Evolutionary conservation across 352 stramenopile species (phyloP), one percentile per base, ranked within the genome.

Genomic region (Globisporangium cederbergense): DNA sequence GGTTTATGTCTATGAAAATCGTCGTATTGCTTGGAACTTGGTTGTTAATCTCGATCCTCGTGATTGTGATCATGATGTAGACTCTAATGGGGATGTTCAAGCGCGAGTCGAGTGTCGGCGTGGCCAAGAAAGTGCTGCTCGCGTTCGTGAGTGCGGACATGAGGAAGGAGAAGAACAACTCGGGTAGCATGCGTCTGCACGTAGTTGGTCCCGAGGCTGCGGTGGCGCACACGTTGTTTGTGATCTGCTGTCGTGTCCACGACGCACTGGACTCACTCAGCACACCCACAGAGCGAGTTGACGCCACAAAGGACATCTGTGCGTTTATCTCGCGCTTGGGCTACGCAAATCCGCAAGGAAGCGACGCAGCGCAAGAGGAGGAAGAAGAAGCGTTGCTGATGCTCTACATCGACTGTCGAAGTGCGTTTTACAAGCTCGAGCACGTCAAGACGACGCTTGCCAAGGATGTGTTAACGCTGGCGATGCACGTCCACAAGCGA

Each of bases 51-150:
- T 51, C 58, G 4, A 32, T 13, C 43, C 18, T 4, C 43, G 18
- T 38, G 65, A 47, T 64, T 46, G 8, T 52, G 18, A 4, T 4
- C 28, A 30, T 22, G 36, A 13, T 62, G 25, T 30, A 88, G 72
- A 77, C 78, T 52, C 71, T 97, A 2, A 83, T 97, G 69, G 89
- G 87, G 0, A 90, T 95, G 79, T 97, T 97, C 54, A 88, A 88
- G 32, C 82, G 77, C 11, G 82, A 92, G 36, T 78, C 83, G 18
- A 97, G 89, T 60, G 80, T 95, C 5, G 60, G 86, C 20, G 80
- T 95, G 10, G 89, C 83, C 8, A 95, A 95, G 62, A 88, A 94
- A 66, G 82, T 96, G 9, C 71, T 97, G 10, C 74, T 81, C 56
- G 82, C 85, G 1, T 95, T 94, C 67, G 82, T 95, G 20, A 66